phyloP scores from a whole-genome alignment of 2,329 filamentous ascomycete species.

The Ophiostoma pallidulum region DNA sequence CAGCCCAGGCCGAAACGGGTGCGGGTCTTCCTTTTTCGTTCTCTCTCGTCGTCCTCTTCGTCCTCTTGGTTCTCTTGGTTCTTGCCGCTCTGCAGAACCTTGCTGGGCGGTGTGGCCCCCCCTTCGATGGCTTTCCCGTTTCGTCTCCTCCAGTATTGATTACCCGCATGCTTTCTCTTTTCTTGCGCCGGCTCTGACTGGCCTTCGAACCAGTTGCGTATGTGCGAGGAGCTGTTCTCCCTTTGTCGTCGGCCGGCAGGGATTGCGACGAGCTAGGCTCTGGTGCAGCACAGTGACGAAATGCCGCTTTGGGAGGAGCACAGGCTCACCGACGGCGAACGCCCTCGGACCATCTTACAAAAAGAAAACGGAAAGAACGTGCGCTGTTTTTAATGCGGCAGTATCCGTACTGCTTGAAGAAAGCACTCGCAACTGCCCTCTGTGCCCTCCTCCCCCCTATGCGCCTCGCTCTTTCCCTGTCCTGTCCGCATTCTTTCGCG shows the following conservation, averaged over 20 bases:
- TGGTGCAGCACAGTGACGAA: constrained; percentile 4
- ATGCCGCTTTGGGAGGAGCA: background rate
- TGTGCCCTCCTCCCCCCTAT: too few relatives aligned
- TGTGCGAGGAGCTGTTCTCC: too few relatives aligned
- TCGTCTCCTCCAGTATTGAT: too few relatives aligned
- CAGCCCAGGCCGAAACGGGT: constrained; percentile 9
- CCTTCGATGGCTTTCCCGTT: too few relatives aligned
- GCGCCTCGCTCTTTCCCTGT: background rate
- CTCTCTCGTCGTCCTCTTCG: background rate
- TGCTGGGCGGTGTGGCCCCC: too few relatives aligned
- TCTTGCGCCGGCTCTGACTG: too few relatives aligned
- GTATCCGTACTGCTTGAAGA: background rate
- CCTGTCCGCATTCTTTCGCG: background rate
- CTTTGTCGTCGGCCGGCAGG: constrained; percentile 2
- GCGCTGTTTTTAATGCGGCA: background rate
- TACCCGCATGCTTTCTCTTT: too few relatives aligned
- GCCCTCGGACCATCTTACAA: too few relatives aligned
- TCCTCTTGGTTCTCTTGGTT: background rate
- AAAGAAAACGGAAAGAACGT: too few relatives aligned
- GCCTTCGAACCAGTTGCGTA: too few relatives aligned
- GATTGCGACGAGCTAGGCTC: constrained; percentile 2
- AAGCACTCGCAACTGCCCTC: background rate
- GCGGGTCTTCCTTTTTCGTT: background rate
- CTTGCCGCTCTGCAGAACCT: background rate
- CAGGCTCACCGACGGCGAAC: too few relatives aligned